Conservation (phyloP, 1,284 basidiomycete genomes). For the Sporisorium exsertum region DNA sequence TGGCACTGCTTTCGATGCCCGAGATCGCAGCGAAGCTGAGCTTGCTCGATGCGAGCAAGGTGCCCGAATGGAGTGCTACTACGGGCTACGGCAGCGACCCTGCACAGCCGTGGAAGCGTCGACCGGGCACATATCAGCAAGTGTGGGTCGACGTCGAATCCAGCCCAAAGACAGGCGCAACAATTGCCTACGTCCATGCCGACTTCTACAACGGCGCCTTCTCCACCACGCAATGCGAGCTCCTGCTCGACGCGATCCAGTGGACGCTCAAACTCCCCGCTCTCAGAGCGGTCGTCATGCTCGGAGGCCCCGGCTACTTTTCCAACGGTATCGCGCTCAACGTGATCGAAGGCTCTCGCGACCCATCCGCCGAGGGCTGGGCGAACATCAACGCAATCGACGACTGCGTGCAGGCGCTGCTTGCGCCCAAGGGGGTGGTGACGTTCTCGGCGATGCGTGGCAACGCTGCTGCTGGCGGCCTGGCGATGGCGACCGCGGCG, state of each 20-base stretch:
- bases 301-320: slow-evolving; percentile 70
- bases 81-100: slow-evolving; percentile 28
- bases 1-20: slow-evolving; percentile 65
- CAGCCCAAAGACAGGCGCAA: slow-evolving; percentile 20
- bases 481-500: slow-evolving; percentile 71
- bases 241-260: slow-evolving; percentile 69
- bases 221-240: slow-evolving; percentile 70
- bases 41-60: slow-evolving; percentile 56
- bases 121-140: slow-evolving; percentile 70
- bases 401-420: slow-evolving; percentile 64
- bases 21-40: slow-evolving; percentile 60
- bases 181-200: slow-evolving; percentile 70
- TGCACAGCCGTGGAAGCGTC: slow-evolving; percentile 29
- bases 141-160: slow-evolving; percentile 70
- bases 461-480: slow-evolving; percentile 72
- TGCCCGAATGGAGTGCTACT: slow-evolving; percentile 69
- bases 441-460: slow-evolving; percentile 71
- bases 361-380: slow-evolving; percentile 71
- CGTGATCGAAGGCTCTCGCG: slow-evolving; percentile 70
- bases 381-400: slow-evolving; percentile 71
- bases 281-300: slow-evolving; percentile 70
- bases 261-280: slow-evolving; percentile 69
- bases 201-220: slow-evolving; percentile 72
- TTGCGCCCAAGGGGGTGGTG: slow-evolving; percentile 69
- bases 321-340: slow-evolving; percentile 72